A percentile compares a stretch with the other conserved stretches of the same genome.
These are phyloP conservation scores for Phytopythium vexans DNA, from an alignment of 352 stramenopile genomes.

Conservation along the genomic window DNA sequence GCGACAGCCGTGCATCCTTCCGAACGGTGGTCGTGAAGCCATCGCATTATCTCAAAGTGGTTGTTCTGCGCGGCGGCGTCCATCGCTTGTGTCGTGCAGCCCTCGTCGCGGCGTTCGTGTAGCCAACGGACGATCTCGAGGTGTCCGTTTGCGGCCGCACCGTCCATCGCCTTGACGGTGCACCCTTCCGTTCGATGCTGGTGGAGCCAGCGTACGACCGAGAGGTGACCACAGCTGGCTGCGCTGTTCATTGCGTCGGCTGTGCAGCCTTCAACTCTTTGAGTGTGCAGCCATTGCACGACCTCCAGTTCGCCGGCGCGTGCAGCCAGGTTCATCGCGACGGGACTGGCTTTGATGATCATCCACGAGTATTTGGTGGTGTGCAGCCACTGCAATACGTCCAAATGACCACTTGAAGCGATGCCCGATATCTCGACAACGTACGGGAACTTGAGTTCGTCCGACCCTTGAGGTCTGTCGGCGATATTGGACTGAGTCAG, in stretches of 20 bases:
- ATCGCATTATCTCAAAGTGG: conserved; percentile 26
- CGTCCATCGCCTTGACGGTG: conserved; percentile 20
- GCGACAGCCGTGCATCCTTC: conserved; percentile 3
- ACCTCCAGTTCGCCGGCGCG: conserved; percentile 15
- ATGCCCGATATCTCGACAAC: too few species aligned
- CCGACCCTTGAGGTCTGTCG: too few species aligned
- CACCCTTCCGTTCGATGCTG: conserved; percentile 10
- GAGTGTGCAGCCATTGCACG: conserved; percentile 16
- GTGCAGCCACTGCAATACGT: too few species aligned
- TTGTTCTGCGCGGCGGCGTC: conserved; percentile 23
- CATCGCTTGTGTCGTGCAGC: conserved; percentile 30
- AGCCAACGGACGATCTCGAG: conserved; percentile 20
- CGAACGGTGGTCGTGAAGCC: conserved; percentile 10
- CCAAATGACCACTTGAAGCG: too few species aligned
- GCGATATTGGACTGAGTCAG: too few species aligned
- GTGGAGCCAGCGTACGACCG: conserved; percentile 31
- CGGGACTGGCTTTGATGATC: too few species aligned
- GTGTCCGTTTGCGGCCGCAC: conserved; percentile 20
- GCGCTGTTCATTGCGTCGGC: conserved; percentile 36
- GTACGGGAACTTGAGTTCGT: too few species aligned
- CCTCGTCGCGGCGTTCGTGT: conserved; percentile 17
- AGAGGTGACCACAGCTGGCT: conserved; percentile 27
- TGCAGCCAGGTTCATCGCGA: conserved; percentile 12
- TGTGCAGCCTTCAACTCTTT: conserved; percentile 13
- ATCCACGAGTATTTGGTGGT: too few species aligned